Evolutionary conservation across 495 filamentous ascomycete genomes (phyloP).

Genomic region (Daldinia caldariorum): DNA sequence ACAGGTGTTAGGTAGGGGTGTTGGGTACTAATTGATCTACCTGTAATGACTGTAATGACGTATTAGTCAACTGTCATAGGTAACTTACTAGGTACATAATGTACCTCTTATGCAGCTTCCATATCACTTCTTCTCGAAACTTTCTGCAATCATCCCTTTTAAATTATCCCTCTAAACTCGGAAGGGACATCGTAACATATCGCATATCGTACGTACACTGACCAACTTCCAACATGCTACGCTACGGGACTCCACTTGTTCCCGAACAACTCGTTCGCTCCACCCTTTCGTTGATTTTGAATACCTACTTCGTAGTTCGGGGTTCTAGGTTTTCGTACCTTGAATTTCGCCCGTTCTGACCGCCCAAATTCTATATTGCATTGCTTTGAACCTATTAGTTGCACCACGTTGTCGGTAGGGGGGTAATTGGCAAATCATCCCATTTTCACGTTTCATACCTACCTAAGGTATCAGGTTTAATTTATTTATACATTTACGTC

Average conservation of each 20-base stretch:
- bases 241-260: conserved; percentile 9
- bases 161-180: not conserved
- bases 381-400: not conserved
- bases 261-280: conserved; percentile 11
- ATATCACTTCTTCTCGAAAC: not conserved
- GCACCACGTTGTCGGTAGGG: conserved; percentile 4
- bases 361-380: conserved; percentile 27
- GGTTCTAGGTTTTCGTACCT: not conserved
- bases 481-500: not conserved
- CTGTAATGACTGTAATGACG: no score
- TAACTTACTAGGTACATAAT: not conserved
- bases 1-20: no score
- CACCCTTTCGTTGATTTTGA: conserved; percentile 26
- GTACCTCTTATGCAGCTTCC: not conserved
- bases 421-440: not conserved
- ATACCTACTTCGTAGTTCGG: no score
- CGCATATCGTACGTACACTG: no score
- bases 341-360: conserved; percentile 31
- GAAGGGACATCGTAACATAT: not conserved
- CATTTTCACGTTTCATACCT: not conserved
- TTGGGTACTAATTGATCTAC: no score
- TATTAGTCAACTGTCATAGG: no score
- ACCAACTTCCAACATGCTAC: conserved; percentile 1
- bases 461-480: no score
- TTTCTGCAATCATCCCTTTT: not conserved